phyloP scores from a whole-genome alignment of 352 stramenopile genomes.

The Phytophthora rubi region DNA sequence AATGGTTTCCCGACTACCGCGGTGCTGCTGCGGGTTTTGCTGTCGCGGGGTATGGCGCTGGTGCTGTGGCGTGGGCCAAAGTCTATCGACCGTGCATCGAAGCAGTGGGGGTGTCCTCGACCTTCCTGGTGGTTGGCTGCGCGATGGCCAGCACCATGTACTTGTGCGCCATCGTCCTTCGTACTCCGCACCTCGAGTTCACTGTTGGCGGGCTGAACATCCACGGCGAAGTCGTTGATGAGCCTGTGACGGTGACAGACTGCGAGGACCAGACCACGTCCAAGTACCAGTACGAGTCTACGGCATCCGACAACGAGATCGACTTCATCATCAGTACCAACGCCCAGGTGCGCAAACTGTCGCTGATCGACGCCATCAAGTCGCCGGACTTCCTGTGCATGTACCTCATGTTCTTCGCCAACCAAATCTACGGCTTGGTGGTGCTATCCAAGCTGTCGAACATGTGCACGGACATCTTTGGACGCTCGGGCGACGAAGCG shows the following conservation, averaged over 20 bases:
- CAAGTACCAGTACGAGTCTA: slow-evolving; percentile 49
- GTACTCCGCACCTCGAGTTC: slow-evolving; percentile 62
- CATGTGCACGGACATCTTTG: slow-evolving; percentile 68
- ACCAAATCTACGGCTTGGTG: slow-evolving; percentile 69
- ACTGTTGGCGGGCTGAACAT: slow-evolving; percentile 61
- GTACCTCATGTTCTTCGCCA: slow-evolving; percentile 76
- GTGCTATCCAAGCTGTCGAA: slow-evolving; percentile 71
- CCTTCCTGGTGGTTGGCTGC: slow-evolving; percentile 54
- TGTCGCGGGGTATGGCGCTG: slow-evolving; percentile 67
- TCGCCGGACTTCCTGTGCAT: slow-evolving; percentile 68
- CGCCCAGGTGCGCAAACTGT: slow-evolving; percentile 54
- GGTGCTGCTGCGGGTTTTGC: slow-evolving; percentile 72
- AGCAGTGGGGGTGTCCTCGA: slow-evolving; percentile 51
- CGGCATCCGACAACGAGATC: slow-evolving; percentile 46
- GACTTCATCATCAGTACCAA: slow-evolving; percentile 49
- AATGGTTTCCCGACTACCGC: slow-evolving; percentile 80
- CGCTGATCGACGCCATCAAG: slow-evolving; percentile 61
- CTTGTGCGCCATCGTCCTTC: slow-evolving; percentile 53
- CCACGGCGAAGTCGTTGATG: slow-evolving; percentile 55
- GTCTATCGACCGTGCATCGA: slow-evolving; percentile 66
- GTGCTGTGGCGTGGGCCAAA: slow-evolving; percentile 67
- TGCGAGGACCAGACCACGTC: slow-evolving; percentile 34
- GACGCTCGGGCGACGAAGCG: slow-evolving; percentile 38
- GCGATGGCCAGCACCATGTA: slow-evolving; percentile 54
- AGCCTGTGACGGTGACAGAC: slow-evolving; percentile 28